Evolutionary conservation across 345 rosid genomes (phyloP), one percentile per base, ranked within the genome.

Genomic region (Eucalyptus rudis): DNA sequence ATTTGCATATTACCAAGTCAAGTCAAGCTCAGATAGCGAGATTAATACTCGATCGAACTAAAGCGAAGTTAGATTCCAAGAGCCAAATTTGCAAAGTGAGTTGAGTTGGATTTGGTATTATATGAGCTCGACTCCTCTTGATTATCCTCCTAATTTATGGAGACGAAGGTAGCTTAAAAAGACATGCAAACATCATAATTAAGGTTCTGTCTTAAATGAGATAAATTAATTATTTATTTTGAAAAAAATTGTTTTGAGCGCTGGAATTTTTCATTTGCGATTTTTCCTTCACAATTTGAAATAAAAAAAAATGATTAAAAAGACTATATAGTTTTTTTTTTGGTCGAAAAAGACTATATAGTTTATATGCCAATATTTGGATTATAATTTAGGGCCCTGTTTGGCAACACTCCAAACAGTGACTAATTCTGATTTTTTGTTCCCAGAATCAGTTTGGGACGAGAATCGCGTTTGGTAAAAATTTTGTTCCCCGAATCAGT

Each of bases 211-310:
- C 22, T 14, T 36, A 7, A 36, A 36, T 1, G 2, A 36, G 45
- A 71, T 71, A 19, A 22, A 71, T 33, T 27, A 19, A 36, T 71
- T 15, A 64, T n/a, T 64, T 64, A n/a, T 64, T n/a, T n/a, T 7
- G 40, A n/a, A 29, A 52, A 62, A 62, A n/a, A 4, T 4, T 17
- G 5, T 31, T 68, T 31, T 17, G 7, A 19, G 12, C 0, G 0
- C 0, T 3, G 2, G 4, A 19, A 33, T 19, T 10, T 71, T 71
- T 71, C 7, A 71, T 71, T 2, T 36, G 3, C 0, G 1, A 19
- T 19, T 36, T 20, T 3, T 71, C 27, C 2, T 71, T 71, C 7
- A 2, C 3, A 10, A 71, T 19, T 71, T 33, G 12, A 71, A 71
- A 9, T 33, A 5, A 33, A 71, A 68, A n/a, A n/a, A 3, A 17